Conservation (phyloP, 2,329 filamentous ascomycete species). For the Hymenotorrendiella dingleyae region DNA sequence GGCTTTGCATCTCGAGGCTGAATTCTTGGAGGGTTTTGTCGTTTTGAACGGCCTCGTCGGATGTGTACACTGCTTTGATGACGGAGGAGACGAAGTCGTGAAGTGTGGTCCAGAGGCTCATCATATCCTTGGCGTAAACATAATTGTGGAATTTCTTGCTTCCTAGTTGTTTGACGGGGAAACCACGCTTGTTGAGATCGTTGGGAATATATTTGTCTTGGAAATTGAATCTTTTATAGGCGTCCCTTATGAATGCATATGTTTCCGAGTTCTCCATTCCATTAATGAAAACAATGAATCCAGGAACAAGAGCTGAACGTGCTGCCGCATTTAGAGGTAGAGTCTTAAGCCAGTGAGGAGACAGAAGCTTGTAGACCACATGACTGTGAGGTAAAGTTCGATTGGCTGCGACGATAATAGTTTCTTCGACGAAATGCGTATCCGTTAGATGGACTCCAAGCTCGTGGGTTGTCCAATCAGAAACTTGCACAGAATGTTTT, state of each 20-base stretch:
- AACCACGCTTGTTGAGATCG: slow-evolving; percentile 39
- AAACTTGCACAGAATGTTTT: slow-evolving; percentile 42
- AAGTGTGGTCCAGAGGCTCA: slow-evolving; percentile 39
- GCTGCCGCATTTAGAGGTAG: slow-evolving; percentile 44
- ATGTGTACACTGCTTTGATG: slow-evolving; percentile 32
- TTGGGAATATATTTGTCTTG: slow-evolving; percentile 36
- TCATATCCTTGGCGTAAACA: slow-evolving; percentile 41
- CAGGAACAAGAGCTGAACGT: slow-evolving; percentile 38
- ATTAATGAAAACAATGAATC: slow-evolving; percentile 38
- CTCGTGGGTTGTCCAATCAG: slow-evolving; percentile 45
- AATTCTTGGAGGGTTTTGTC: slow-evolving; percentile 35
- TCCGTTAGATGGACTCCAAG: slow-evolving; percentile 40
- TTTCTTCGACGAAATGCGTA: slow-evolving; percentile 43
- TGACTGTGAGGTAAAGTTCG: slow-evolving; percentile 38
- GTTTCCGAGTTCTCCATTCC: slow-evolving; percentile 35
- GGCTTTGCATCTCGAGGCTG: slow-evolving; percentile 34
- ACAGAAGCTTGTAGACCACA: slow-evolving; percentile 37
- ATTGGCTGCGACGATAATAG: slow-evolving; percentile 41
- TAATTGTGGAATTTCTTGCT: slow-evolving; percentile 42
- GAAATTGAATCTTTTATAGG: slow-evolving; percentile 41
- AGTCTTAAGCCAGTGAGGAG: slow-evolving; percentile 45
- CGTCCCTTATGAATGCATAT: slow-evolving; percentile 34
- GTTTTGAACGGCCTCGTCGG: slow-evolving; percentile 28
- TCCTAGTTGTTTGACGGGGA: slow-evolving; percentile 32
- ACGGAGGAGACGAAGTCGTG: slow-evolving; percentile 37